Evolutionary conservation across 2,329 filamentous ascomycete species (phyloP), one percentile per base, ranked within the genome.

Genomic region (Chaetomium globosum): DNA sequence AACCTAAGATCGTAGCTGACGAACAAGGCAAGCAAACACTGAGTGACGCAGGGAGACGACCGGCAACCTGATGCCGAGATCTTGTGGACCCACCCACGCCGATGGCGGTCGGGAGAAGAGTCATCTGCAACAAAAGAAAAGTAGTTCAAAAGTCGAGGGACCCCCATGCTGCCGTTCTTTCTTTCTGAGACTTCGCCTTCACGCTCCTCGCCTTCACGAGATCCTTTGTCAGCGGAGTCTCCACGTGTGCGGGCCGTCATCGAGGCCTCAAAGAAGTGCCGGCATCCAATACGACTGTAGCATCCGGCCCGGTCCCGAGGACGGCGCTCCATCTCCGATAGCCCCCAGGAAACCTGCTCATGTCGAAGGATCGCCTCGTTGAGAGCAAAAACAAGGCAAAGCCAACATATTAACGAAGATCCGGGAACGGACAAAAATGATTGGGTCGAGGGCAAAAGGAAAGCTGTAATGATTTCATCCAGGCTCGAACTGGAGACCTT

Each of bases 401-500:
- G 4, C 28, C 9, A 5, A n/a, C n/a, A 9, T 12, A 9, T n/a
- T 8, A 49, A 10, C 6, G 13, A 10, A 9, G 21, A 12, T 30
- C 13, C 13, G 10, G 4, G 1, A 52, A 52, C 2, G 21, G 49
- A 23, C 26, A 58, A 48, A 19, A 30, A 48, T 5, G n/a, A 16
- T 46, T 23, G 16, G 52, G 4, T 31, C 30, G 6, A 23, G 8
- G 9, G 30, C 57, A 51, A 60, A 60, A 60, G 30, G 13, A 28
- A 39, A 39, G n/a, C 4, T 23, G 8, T 16, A 26, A 39, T 58
- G 57, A 51, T 59, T 59, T 59, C 57, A 36, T 66, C 69, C 72
- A 69, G 72, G 72, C 59, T 74, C 65, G 73, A 74, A 71, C 73
- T 70, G 72, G 68, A 68, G 72, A 73, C 73, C 73, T 75, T 75